Evolutionary conservation across 306 rosid genomes (phyloP).

Genomic region (Sindora glabra): DNA sequence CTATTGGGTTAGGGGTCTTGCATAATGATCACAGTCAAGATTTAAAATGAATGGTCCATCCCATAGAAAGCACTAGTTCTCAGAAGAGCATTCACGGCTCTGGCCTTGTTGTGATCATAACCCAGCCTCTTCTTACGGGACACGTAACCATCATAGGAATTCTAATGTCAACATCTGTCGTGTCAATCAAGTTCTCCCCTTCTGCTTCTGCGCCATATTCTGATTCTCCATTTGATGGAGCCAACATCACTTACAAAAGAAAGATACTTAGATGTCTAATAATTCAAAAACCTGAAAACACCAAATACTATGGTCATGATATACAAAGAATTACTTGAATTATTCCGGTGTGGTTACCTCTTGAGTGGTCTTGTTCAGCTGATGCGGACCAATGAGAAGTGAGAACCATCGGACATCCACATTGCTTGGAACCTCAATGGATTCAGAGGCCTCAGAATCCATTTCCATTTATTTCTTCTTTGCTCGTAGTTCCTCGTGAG

Average conservation of each 20-base stretch:
- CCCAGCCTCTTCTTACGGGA: conserved; percentile 85
- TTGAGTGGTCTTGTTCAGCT: conserved; percentile 59
- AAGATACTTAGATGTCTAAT: not conserved
- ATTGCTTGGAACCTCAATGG: conserved; percentile 58
- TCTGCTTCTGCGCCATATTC: conserved; percentile 61
- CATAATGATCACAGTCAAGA: conserved; percentile 89
- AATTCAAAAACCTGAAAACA: not conserved
- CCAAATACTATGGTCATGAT: not conserved
- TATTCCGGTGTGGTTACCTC: conserved; percentile 83
- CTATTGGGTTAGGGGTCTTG: too few relatives aligned
- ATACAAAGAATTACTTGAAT: conserved; percentile 50
- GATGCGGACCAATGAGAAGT: conserved; percentile 75
- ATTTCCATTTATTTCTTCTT: conserved; percentile 76
- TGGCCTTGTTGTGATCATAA: conserved; percentile 85
- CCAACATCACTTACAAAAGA: conserved; percentile 76
- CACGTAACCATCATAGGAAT: conserved; percentile 80
- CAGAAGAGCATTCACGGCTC: conserved; percentile 85
- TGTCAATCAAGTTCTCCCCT: conserved; percentile 61
- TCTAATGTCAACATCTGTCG: conserved; percentile 60
- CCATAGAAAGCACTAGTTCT: conserved; percentile 82
- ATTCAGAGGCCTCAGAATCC: conserved; percentile 38
- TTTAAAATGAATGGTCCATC: conserved; percentile 82
- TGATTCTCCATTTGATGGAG: conserved; percentile 70
- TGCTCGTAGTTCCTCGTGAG: conserved; percentile 66
- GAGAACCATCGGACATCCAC: conserved; percentile 95